Evolutionary conservation across 2,329 filamentous ascomycete species (phyloP).

Genomic region (Kalmusia sp.): DNA sequence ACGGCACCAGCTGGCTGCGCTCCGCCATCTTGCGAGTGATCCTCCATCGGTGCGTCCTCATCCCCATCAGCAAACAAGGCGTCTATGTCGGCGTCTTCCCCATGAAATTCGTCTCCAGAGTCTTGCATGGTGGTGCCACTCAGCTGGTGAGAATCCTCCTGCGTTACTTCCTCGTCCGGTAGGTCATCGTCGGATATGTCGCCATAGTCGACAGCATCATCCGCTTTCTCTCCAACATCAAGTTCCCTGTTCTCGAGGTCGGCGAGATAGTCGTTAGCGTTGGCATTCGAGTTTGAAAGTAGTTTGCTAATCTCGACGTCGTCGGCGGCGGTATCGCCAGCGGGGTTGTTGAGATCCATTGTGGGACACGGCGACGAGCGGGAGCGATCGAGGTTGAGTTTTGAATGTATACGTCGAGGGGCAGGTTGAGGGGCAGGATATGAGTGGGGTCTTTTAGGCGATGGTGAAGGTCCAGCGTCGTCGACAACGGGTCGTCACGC

Average conservation of each 20-base stretch:
- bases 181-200: slow-evolving; percentile 93
- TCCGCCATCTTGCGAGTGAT: not conserved
- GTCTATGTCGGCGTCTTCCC: slow-evolving; percentile 63
- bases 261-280: slow-evolving; percentile 30
- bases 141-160: slow-evolving; percentile 26
- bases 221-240: slow-evolving; percentile 76
- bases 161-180: slow-evolving; percentile 69
- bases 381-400: not conserved
- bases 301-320: slow-evolving; percentile 31
- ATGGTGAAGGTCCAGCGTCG: not conserved
- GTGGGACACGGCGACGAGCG: slow-evolving; percentile 3
- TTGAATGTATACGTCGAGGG: too few relatives aligned
- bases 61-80: slow-evolving; percentile 74
- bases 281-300: slow-evolving; percentile 26
- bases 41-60: slow-evolving; percentile 4
- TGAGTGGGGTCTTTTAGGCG: not conserved
- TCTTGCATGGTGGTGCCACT: slow-evolving; percentile 43
- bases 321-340: slow-evolving; percentile 13
- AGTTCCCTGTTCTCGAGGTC: slow-evolving; percentile 45
- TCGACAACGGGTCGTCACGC: not conserved
- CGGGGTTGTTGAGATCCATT: slow-evolving; percentile 22
- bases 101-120: slow-evolving; percentile 23
- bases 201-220: slow-evolving; percentile 88
- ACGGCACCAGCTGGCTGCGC: not conserved
- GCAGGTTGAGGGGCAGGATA: too few relatives aligned